Percentiles rank a stretch among this genome's conserved stretches.
phyloP scores from a whole-genome alignment of 2,329 filamentous ascomycete species.

The Diaporthe vaccinii region DNA sequence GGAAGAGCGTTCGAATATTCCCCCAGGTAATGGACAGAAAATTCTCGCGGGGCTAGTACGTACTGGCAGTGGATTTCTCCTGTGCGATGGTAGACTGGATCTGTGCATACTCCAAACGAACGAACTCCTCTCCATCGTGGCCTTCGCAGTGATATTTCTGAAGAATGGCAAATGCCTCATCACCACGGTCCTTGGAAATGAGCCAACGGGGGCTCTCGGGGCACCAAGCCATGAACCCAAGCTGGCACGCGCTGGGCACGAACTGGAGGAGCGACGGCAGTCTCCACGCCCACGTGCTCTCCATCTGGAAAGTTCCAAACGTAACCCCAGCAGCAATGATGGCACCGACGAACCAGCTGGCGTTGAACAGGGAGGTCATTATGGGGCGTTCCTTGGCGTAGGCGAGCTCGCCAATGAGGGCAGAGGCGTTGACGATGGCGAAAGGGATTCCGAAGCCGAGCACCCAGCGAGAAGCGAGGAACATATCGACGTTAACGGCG shows the following conservation, averaged over 20 bases:
- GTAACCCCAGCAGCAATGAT: conserved; percentile 54
- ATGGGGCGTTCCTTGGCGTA: conserved; percentile 51
- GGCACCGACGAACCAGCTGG: conserved; percentile 50
- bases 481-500: conserved; percentile 47
- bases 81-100: conserved; percentile 64
- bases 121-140: conserved; percentile 63
- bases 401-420: conserved; percentile 53
- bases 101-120: conserved; percentile 68
- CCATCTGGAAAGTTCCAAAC: conserved; percentile 51
- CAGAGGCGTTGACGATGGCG: conserved; percentile 51
- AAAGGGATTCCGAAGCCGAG: conserved; percentile 53
- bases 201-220: conserved; percentile 67
- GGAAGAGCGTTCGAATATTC: not conserved
- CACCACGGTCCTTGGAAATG: conserved; percentile 62
- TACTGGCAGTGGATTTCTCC: conserved; percentile 59
- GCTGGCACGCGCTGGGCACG: conserved; percentile 46
- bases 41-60: not conserved
- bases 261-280: conserved; percentile 50
- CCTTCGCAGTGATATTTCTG: conserved; percentile 71
- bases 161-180: conserved; percentile 68
- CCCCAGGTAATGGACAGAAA: conserved; percentile 50
- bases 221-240: conserved; percentile 51
- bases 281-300: conserved; percentile 53
- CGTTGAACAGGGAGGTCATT: conserved; percentile 51
- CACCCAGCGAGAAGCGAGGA: conserved; percentile 50